Conservation (phyloP, 2,329 filamentous ascomycete species). For the Myriosclerotinia curreyana region DNA sequence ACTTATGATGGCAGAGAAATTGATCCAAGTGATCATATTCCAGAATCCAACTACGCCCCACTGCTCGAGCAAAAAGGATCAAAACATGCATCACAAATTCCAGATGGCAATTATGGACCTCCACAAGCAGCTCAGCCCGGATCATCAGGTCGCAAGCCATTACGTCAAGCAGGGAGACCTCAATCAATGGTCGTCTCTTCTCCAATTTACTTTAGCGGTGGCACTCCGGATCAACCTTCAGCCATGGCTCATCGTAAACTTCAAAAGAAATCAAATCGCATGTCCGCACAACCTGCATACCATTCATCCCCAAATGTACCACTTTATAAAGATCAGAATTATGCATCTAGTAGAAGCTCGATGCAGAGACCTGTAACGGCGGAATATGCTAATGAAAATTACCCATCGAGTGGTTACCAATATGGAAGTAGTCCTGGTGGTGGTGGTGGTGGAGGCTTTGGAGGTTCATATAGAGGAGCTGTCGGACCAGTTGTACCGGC, state of each 20-base stretch:
- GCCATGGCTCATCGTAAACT: conserved; percentile 54
- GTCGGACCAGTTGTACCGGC: conserved; percentile 59
- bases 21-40: conserved; percentile 77
- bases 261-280: conserved; percentile 55
- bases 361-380: conserved; percentile 32
- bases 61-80: conserved; percentile 48
- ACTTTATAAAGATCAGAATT: conserved; percentile 36
- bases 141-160: conserved; percentile 50
- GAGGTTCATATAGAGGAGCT: conserved; percentile 38
- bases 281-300: conserved; percentile 33
- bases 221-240: conserved; percentile 40
- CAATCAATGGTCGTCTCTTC: conserved; percentile 44
- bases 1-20: conserved; percentile 73
- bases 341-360: conserved; percentile 25
- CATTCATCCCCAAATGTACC: conserved; percentile 37
- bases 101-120: conserved; percentile 43
- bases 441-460: too few species aligned
- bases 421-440: conserved; percentile 32
- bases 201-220: conserved; percentile 35
- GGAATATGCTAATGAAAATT: conserved; percentile 36
- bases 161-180: conserved; percentile 49
- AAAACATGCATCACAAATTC: conserved; percentile 41
- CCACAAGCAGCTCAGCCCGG: conserved; percentile 48
- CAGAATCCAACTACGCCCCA: conserved; percentile 48
- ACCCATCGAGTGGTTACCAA: conserved; percentile 32